phyloP scores from a whole-genome alignment of 352 stramenopile genomes.

The Elongisporangium undulatum region DNA sequence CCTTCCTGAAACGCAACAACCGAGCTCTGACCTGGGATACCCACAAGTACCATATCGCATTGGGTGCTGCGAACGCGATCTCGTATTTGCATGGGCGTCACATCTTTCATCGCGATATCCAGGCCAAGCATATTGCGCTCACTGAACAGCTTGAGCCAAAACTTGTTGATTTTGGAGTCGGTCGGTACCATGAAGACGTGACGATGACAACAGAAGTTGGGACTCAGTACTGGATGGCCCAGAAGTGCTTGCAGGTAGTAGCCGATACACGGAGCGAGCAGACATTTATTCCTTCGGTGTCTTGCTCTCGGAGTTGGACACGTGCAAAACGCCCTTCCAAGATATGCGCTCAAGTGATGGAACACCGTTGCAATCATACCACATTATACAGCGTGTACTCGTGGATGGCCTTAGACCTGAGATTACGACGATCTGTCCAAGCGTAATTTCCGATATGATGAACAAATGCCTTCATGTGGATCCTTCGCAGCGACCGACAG shows the following conservation, averaged over 20 bases:
- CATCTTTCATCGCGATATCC: constrained; percentile 31
- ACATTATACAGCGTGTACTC: constrained; percentile 38
- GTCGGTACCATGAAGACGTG: constrained; percentile 4
- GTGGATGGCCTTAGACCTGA: constrained; percentile 31
- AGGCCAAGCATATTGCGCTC: constrained; percentile 72
- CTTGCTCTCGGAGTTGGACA: constrained; percentile 34
- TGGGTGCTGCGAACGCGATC: constrained; percentile 22
- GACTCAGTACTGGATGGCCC: constrained; percentile 76
- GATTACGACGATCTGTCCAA: constrained; percentile 18
- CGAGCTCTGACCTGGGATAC: constrained; percentile 23
- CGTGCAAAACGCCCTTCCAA: no score
- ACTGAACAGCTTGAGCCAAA: constrained; percentile 58
- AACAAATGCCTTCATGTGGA: constrained; percentile 41
- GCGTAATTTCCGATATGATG: constrained; percentile 25
- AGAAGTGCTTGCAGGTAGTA: constrained; percentile 55
- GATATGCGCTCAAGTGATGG: constrained; percentile 23
- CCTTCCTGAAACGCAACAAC: constrained; percentile 14
- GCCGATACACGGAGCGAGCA: constrained; percentile 47
- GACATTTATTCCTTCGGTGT: constrained; percentile 79
- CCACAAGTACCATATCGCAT: constrained; percentile 22
- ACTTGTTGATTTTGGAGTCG: constrained; percentile 84
- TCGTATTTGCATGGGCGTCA: constrained; percentile 20
- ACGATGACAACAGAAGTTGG: constrained; percentile 52
- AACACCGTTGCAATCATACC: constrained; percentile 33
- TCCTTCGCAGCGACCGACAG: constrained; percentile 28